Evolutionary conservation across 495 filamentous ascomycete species (phyloP), one percentile per base, ranked within the genome.

Genomic region (Tuber umbilicatum): DNA sequence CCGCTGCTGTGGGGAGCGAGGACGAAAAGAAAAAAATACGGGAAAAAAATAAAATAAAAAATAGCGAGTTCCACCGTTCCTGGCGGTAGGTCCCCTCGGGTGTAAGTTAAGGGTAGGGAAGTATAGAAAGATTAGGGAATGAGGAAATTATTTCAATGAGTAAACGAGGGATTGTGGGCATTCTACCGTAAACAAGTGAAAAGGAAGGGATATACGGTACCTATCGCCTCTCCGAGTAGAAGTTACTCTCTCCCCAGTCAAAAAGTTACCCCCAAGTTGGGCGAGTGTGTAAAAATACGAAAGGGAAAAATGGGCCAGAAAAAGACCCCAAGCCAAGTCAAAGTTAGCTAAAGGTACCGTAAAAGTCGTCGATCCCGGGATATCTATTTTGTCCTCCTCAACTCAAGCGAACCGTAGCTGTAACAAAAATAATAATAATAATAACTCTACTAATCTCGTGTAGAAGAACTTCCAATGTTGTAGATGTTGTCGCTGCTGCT

Each of bases 131-230:
- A 64, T 16, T 10, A 64, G 27, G 27, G 55, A 64, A 64, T 64
- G 27, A 35, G 55, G 55, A 64, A 64, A 64, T 64, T 64, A 64
- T 64, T 64, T 64, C 55, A 64, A 64, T 64, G 55, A 64, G 55
- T 64, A 16, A 64, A 64, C 55, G n/a, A 12, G 27, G 55, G 14
- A 16, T n/a, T 10, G 23, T 55, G n/a, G 55, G 55, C 4, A 64
- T 27, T 64, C 27, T 16, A 19, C 27, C 35, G 55, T 17, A 6
- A 64, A 64, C 55, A 35, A 35, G 55, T n/a, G 27, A 31, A 14
- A 12, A 19, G 4, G 27, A 6, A 64, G 14, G 55, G 55, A 55
- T 55, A 55, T 55, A 21, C 43, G 5, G 17, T 47, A 27, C 50
- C 50, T 64, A 19, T 64, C 2, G 14, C 14, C 55, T 35, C 55